These are phyloP conservation scores for Clathrospora elynae DNA, from an alignment of 2,329 filamentous ascomycete species.

Conservation along the genomic window DNA sequence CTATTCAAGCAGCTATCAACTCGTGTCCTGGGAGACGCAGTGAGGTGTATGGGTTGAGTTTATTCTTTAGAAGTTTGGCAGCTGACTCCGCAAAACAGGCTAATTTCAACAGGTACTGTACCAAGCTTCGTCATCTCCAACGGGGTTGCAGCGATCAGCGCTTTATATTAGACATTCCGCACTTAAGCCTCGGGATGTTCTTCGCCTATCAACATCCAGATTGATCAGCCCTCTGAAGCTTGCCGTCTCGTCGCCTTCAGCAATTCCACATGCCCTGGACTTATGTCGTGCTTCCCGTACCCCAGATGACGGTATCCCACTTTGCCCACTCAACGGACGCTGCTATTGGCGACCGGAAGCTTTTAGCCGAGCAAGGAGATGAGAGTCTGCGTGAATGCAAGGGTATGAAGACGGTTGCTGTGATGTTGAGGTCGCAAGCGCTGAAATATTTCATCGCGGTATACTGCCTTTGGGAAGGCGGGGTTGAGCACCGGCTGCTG, in stretches of 20 bases:
- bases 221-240: constrained; percentile 5
- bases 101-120: constrained; percentile 6
- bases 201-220: constrained; percentile 18
- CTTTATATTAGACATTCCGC: constrained; percentile 19
- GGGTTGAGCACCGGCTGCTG: background rate
- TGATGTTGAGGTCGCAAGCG: constrained; percentile 12
- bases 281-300: constrained; percentile 10
- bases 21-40: background rate
- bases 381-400: background rate
- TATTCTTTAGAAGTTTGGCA: too few species aligned
- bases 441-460: constrained; percentile 10
- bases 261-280: constrained; percentile 9
- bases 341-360: constrained; percentile 9
- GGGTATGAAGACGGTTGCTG: constrained; percentile 4
- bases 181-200: constrained; percentile 9
- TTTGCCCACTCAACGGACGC: background rate
- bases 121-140: constrained; percentile 5
- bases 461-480: constrained; percentile 16
- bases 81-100: too few species aligned
- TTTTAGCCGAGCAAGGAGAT: constrained; percentile 11
- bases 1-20: background rate
- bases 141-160: constrained; percentile 2
- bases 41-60: too few species aligned
- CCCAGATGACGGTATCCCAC: constrained; percentile 14
- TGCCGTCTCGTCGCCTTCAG: constrained; percentile 6